Evolutionary conservation across 257 asterid genomes (phyloP).

Genomic region (Gentiana straminea): DNA sequence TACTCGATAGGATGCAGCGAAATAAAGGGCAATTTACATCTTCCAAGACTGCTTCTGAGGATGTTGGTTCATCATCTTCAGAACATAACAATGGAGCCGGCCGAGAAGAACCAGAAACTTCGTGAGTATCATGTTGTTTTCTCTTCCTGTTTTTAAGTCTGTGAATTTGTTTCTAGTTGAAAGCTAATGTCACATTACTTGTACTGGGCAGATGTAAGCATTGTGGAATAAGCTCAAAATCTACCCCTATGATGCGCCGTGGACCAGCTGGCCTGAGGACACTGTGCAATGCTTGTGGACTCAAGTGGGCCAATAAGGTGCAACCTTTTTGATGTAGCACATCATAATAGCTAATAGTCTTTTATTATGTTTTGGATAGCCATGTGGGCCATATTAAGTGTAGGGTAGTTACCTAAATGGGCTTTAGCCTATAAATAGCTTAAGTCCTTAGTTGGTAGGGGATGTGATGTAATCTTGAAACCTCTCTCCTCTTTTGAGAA

Average conservation of each 20-base stretch:
- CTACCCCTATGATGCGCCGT: conserved; percentile 99
- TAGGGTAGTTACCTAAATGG: too few species aligned
- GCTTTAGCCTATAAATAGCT: too few species aligned
- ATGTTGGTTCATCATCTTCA: conserved; percentile 70
- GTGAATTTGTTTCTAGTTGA: not conserved
- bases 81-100: conserved; percentile 56
- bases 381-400: not conserved
- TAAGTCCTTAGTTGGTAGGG: too few species aligned
- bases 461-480: too few species aligned
- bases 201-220: conserved; percentile 58
- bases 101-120: conserved; percentile 84
- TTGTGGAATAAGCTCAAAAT: conserved; percentile 82
- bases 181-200: conserved; percentile 6
- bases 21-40: conserved; percentile 98
- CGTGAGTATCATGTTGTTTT: conserved; percentile 33
- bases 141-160: not conserved
- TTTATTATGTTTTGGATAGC: not conserved
- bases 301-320: conserved; percentile 94
- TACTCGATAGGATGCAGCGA: conserved; percentile 85
- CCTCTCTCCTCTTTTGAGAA: too few species aligned
- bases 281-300: conserved; percentile 92
- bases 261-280: conserved; percentile 96
- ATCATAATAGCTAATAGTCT: not conserved
- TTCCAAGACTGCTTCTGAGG: conserved; percentile 63
- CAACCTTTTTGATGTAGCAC: not conserved